phyloP scores from a whole-genome alignment of 2,329 filamentous ascomycete genomes.

The Metarhizium sp. region DNA sequence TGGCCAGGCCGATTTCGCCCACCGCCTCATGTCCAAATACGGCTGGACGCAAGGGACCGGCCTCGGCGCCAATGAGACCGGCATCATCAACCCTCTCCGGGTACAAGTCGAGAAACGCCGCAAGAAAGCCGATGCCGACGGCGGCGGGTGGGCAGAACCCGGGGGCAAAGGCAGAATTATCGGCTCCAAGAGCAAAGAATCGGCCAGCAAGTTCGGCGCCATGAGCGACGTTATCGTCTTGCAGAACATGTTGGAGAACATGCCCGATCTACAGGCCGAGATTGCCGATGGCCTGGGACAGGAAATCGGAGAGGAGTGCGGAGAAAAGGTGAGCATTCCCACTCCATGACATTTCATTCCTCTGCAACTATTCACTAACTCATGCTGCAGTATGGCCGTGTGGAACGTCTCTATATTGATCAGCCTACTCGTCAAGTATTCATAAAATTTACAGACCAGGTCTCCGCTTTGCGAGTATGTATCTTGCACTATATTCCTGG shows the following conservation, averaged over 20 bases:
- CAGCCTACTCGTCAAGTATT: conserved; percentile 62
- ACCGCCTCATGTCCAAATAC: conserved; percentile 85
- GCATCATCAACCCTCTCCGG: conserved; percentile 75
- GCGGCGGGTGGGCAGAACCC: conserved; percentile 65
- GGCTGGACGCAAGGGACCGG: conserved; percentile 86
- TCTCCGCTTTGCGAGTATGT: conserved; percentile 76
- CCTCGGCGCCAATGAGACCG: conserved; percentile 70
- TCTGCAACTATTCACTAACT: conserved; percentile 4
- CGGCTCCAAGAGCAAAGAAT: conserved; percentile 54
- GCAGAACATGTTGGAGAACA: conserved; percentile 74
- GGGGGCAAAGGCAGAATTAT: conserved; percentile 69
- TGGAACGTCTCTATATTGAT: conserved; percentile 72
- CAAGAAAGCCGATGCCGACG: conserved; percentile 68
- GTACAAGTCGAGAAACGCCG: conserved; percentile 82
- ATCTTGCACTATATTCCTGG: not conserved
- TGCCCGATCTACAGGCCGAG: conserved; percentile 68
- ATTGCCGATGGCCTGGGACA: conserved; percentile 70
- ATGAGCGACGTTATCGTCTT: conserved; percentile 81
- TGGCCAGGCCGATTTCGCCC: conserved; percentile 75
- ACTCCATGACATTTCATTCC: not conserved
- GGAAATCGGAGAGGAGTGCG: conserved; percentile 92
- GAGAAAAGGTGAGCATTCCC: conserved; percentile 50
- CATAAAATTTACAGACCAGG: conserved; percentile 80
- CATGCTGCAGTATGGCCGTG: conserved; percentile 59
- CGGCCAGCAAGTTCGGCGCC: conserved; percentile 47